phyloP scores from a whole-genome alignment of 441 rosid species.

The Adansonia gregorii region DNA sequence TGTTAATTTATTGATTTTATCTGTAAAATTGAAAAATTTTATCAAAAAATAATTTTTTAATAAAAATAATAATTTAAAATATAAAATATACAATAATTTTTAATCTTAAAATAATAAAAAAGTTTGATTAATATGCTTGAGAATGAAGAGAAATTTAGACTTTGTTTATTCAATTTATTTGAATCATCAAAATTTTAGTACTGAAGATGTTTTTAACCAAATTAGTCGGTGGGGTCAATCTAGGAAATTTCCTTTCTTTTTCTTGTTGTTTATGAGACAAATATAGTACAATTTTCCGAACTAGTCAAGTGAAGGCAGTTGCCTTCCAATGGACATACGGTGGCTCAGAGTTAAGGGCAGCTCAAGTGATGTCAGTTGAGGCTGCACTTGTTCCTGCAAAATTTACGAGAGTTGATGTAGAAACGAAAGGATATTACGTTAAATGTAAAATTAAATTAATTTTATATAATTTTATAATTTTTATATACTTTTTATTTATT shows the following conservation, averaged over 20 bases:
- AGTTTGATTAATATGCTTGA: background rate
- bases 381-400: background rate
- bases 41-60: no score
- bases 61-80: no score
- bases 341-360: background rate
- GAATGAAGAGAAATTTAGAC: background rate
- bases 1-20: no score
- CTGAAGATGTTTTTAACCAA: background rate
- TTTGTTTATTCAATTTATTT: no score
- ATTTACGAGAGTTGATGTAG: background rate
- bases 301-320: background rate
- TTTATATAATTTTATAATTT: no score
- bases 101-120: background rate
- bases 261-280: background rate
- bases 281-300: background rate
- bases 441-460: no score
- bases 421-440: no score
- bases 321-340: background rate
- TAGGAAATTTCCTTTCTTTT: background rate
- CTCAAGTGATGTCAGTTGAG: conserved; percentile 8
- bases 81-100: no score
- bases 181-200: background rate
- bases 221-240: background rate
- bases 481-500: no score
- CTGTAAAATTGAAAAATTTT: no score